Evolutionary conservation across 331 rosid genomes (phyloP), one percentile per base, ranked within the genome.

Genomic region (Pyrus hybrid): DNA sequence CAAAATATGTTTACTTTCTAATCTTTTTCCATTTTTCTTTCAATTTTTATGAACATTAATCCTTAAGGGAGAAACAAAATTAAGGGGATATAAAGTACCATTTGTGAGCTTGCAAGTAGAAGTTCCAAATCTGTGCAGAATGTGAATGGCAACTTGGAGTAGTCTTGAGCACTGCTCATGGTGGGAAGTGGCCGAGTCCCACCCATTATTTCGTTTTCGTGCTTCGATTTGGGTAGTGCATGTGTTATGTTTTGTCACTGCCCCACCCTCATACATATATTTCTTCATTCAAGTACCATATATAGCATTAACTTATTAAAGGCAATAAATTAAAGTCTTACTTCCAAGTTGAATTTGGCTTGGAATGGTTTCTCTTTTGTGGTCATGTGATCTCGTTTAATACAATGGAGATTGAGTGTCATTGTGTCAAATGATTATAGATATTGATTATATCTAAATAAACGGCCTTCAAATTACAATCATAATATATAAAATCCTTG

Each of bases 141-240:
- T 32, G 26, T 67, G 16, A 53, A 29, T 23, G 14, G 54, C 63
- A 73, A 58, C 58, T 33, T 61, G 43, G 13, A 54, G 60, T 21
- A 56, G 29, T 57, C 33, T 65, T 45, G 37, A 63, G 49, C 4
- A 43, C 49, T 20, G 22, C 43, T 23, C 35, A 76, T 68, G 16
- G 47, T 67, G 62, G 75, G 29, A 68, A 68, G 62, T 37, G 61
- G 71, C 41, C 49, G 49, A 43, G 61, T n/a, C 43, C 63, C 57
- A 43, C 63, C 65, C 66, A 77, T 62, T 22, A 62, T 63, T 60
- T 14, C 49, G 22, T n/a, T 23, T 29, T 26, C 18, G 53, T 20
- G 30, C 66, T 53, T 45, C 75, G 17, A 63, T 13, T 72, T 72
- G 75, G 82, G 68, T 35, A 53, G 21, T 67, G 69, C 67, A 37